Conservation (phyloP, 352 stramenopile species). For the Phytophthora uliginosa region DNA sequence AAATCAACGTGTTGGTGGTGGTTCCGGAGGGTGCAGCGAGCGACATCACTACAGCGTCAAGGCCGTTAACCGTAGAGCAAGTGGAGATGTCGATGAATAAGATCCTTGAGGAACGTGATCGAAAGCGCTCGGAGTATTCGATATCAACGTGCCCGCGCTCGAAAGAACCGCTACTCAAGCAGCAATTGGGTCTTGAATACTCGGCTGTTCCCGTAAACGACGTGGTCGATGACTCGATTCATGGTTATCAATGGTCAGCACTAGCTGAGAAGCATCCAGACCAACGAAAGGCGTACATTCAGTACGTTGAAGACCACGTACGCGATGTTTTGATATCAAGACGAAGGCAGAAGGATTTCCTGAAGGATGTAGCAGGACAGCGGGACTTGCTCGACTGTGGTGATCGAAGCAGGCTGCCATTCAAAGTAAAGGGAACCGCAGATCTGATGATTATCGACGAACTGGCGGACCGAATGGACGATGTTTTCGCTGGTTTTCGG, state of each 20-base stretch:
- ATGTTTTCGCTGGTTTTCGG: neutral
- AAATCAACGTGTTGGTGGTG: neutral
- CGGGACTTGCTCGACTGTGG: neutral
- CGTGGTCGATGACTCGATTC: neutral
- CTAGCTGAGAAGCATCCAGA: neutral
- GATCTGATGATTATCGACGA: neutral
- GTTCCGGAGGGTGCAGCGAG: neutral
- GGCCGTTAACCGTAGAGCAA: neutral
- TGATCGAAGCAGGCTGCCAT: neutral
- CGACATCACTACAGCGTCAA: neutral
- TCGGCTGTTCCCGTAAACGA: neutral
- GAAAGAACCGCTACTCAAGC: neutral
- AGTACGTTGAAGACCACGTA: neutral
- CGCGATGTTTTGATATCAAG: neutral
- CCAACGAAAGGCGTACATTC: neutral
- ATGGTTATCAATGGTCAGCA: neutral
- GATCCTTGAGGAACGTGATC: neutral
- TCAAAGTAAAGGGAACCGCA: neutral
- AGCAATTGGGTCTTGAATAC: neutral
- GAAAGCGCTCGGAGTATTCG: neutral
- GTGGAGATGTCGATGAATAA: neutral
- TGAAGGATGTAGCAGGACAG: neutral
- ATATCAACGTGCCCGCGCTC: neutral
- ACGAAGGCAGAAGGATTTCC: neutral
- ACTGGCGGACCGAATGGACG: neutral